These are phyloP conservation scores for Erysimum cheiri DNA, from an alignment of 441 rosid species.

Conservation along the genomic window DNA sequence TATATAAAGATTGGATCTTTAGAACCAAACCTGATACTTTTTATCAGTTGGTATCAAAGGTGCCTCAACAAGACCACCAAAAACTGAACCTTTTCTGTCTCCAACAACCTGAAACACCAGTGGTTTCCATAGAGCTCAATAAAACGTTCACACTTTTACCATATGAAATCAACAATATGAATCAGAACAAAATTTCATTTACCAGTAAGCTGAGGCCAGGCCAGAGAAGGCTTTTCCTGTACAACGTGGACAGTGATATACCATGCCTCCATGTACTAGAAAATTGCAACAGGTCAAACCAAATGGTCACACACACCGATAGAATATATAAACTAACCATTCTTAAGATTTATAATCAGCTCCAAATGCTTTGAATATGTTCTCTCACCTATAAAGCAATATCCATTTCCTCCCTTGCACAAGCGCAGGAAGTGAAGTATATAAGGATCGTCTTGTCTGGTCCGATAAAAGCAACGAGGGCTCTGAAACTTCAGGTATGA, in stretches of 20 bases:
- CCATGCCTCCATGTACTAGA: constrained; percentile 98
- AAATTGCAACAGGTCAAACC: constrained; percentile 19
- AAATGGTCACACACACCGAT: constrained; percentile 7
- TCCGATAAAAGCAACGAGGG: constrained; percentile 85
- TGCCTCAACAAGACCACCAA: constrained; percentile 95
- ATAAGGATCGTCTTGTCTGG: constrained; percentile 61
- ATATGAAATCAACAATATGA: constrained; percentile 12
- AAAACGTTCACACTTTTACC: constrained; percentile 7
- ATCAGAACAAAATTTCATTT: constrained; percentile 16
- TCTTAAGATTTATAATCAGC: constrained; percentile 2
- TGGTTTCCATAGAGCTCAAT: constrained; percentile 10
- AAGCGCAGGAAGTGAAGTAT: constrained; percentile 84
- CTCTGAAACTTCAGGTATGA: constrained; percentile 67
- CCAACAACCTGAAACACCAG: constrained; percentile 75
- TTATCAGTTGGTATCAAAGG: constrained; percentile 79
- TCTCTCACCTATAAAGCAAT: constrained; percentile 78
- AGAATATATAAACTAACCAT: neutral
- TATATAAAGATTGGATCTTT: constrained; percentile 22
- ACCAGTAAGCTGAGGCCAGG: constrained; percentile 95
- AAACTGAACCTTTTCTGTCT: constrained; percentile 85
- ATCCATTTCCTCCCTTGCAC: constrained; percentile 94
- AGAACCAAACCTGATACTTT: constrained; percentile 84
- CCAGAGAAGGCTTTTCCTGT: constrained; percentile 94
- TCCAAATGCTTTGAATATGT: neutral
- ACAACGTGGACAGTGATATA: constrained; percentile 85